phyloP scores from a whole-genome alignment of 257 asterid species.

The Solanum pinnatisectum region DNA sequence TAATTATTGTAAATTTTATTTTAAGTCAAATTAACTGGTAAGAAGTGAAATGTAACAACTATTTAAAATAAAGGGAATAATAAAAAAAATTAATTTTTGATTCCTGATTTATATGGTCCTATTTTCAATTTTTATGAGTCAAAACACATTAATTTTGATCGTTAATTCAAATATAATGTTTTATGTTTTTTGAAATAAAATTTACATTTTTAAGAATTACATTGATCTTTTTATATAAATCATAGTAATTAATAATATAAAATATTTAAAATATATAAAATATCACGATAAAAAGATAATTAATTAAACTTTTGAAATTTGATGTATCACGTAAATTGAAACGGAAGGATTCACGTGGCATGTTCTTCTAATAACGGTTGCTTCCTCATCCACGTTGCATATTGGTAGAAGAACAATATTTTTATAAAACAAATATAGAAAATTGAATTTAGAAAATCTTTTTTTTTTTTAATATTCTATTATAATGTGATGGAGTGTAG shows the following conservation, averaged over 20 bases:
- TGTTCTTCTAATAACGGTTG: neutral
- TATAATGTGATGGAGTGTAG: neutral
- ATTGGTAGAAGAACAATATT: neutral
- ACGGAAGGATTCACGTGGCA: neutral
- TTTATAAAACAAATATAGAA: neutral
- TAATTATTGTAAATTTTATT: too few relatives aligned
- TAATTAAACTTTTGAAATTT: neutral
- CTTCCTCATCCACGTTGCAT: neutral
- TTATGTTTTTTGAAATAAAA: too few relatives aligned
- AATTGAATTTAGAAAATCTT: neutral
- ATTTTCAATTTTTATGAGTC: neutral
- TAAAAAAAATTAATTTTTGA: neutral
- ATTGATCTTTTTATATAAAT: too few relatives aligned
- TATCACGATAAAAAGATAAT: neutral
- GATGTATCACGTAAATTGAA: neutral
- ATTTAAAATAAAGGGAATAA: neutral
- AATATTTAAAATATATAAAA: too few relatives aligned
- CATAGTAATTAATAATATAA: neutral
- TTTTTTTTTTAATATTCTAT: neutral
- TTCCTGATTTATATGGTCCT: neutral
- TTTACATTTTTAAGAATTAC: neutral
- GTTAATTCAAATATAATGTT: neutral
- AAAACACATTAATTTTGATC: neutral
- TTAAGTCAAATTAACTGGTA: accelerated
- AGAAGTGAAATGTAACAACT: neutral